Evolutionary conservation across 306 rosid species (phyloP).

Genomic region (Abrus pulchellus): DNA sequence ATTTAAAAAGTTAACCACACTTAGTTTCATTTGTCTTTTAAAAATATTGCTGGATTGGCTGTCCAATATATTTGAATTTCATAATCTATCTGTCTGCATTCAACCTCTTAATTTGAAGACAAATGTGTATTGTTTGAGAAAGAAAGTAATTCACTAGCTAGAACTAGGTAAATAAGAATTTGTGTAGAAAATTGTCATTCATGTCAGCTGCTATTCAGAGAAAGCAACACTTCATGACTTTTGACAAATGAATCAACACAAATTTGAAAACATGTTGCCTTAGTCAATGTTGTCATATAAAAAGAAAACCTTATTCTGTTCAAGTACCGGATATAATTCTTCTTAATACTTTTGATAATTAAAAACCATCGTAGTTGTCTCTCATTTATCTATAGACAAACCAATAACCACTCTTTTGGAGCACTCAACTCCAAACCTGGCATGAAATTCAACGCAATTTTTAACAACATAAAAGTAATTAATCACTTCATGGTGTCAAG

Average conservation of each 20-base stretch:
- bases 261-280: constrained; percentile 19
- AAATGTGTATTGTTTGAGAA: background rate
- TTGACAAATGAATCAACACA: constrained; percentile 22
- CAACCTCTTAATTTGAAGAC: background rate
- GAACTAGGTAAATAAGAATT: constrained; percentile 29
- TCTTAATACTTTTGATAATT: constrained; percentile 19
- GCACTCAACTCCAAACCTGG: constrained; percentile 1
- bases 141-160: background rate
- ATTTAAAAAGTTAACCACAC: background rate
- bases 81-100: background rate
- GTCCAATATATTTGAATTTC: background rate
- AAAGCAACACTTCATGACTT: constrained; percentile 36
- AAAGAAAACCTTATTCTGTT: constrained; percentile 4
- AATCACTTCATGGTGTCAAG: background rate
- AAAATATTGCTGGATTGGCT: background rate
- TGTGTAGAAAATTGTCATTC: constrained; percentile 30
- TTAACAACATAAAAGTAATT: background rate
- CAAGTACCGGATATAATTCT: constrained; percentile 21
- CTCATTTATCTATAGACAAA: constrained; percentile 1
- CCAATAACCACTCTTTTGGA: constrained; percentile 16
- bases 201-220: constrained; percentile 35
- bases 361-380: background rate
- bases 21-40: background rate
- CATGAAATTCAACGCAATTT: constrained; percentile 26
- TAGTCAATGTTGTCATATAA: constrained; percentile 39